phyloP scores from a whole-genome alignment of 2,329 filamentous ascomycete genomes.

The Cladophialophora immunda region DNA sequence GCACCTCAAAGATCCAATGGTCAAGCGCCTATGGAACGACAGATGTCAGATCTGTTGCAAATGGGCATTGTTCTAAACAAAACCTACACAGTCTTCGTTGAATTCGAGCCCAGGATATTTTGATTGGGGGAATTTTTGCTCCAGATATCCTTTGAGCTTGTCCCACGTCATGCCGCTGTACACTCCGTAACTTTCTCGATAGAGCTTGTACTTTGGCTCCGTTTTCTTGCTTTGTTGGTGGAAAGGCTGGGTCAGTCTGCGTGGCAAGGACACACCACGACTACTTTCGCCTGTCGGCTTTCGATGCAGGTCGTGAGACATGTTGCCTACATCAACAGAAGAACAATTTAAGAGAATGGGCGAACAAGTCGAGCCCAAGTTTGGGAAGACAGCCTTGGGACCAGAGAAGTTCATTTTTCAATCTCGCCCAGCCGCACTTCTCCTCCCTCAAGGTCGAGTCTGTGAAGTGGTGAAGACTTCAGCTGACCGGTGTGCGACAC shows the following conservation, averaged over 20 bases:
- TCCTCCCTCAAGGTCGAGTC: background rate
- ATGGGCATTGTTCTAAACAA: background rate
- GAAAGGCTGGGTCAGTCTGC: slow-evolving; percentile 7
- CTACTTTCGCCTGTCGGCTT: slow-evolving; percentile 7
- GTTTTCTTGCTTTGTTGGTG: background rate
- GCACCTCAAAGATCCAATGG: background rate
- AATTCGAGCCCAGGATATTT: slow-evolving; percentile 13
- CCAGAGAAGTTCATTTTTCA: background rate
- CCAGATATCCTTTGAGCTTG: slow-evolving; percentile 18
- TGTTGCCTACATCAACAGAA: background rate
- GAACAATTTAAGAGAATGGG: background rate
- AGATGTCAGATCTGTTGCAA: background rate
- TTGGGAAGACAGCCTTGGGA: too few species aligned
- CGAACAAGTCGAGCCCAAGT: background rate
- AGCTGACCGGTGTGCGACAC: background rate
- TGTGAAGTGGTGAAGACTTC: background rate
- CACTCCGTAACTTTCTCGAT: background rate
- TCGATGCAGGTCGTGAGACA: background rate
- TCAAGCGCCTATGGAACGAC: background rate
- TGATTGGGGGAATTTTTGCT: slow-evolving; percentile 10
- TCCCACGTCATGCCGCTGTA: slow-evolving; percentile 18
- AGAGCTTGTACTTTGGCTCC: background rate
- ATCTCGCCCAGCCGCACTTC: background rate
- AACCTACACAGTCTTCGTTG: slow-evolving; percentile 5
- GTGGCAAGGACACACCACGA: background rate